Evolutionary conservation across 2,329 filamentous ascomycete species (phyloP), one percentile per base, ranked within the genome.

Genomic region (Aspergillus ibericus): DNA sequence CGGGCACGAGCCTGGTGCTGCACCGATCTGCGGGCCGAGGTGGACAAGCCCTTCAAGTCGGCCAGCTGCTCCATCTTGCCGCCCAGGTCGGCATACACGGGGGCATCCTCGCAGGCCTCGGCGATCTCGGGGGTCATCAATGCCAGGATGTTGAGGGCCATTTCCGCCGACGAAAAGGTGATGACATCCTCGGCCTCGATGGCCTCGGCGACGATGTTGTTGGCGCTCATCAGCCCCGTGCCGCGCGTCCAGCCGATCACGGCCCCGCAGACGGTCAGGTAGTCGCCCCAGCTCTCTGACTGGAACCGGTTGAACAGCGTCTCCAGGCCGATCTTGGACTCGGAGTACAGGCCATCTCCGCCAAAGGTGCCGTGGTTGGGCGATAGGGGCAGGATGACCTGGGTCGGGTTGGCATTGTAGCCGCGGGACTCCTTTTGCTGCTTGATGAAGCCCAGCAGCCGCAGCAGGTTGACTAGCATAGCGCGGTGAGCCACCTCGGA

Each of bases 291-390:
- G 4, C 36, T 44, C 16, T 58, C 56, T 2, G 56, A 58, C 27
- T 53, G 34, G 42, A 53, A 44, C 13, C 56, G 56, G n/a, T 44
- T 46, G 20, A 58, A 36, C n/a, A 58, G 34, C 2, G 56, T 29
- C 36, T 58, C 56, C 1, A 58, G 50, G 15, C 44, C 56, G 16
- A 51, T 50, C 29, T 58, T 58, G 1, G 56, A 58, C 50, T 58
- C 56, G 12, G 49, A 46, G 34, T 58, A 58, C 20, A 58, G 56
- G 12, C 56, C 56, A 16, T 58, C 56, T 1, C 56, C 56, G 2
- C 56, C 56, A 5, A 58, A 46, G 50, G 46, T 49, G 3, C 56
- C 56, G 25, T 58, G 56, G 42, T 58, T 58, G 2, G 56, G 56
- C 10, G 56, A 58, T 9, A 58, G 50, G 7, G 56, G 50, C 4